Conservation (phyloP, 1,139 yeast species). For the Saccharomyces hybrid region DNA sequence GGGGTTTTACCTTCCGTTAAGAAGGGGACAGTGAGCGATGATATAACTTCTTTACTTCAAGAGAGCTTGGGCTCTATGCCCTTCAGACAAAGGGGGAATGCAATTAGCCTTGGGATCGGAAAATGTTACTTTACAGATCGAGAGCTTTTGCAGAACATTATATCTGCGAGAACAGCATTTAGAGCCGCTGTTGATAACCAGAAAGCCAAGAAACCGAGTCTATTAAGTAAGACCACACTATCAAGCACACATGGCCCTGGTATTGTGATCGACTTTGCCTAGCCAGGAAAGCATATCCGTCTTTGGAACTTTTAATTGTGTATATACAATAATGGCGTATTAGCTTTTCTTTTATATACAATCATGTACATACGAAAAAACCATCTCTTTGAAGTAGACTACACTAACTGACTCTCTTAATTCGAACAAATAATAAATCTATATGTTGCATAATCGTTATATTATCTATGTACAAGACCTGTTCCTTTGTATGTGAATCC, state of each 20-base stretch:
- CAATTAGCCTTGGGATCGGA: constrained; percentile 64
- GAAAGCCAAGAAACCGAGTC: constrained; percentile 59
- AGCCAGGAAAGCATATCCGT: not conserved
- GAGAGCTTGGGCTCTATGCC: constrained; percentile 57
- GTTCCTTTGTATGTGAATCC: not conserved
- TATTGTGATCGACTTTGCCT: constrained; percentile 54
- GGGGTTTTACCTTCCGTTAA: constrained; percentile 85
- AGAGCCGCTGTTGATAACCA: constrained; percentile 47
- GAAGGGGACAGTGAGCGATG: constrained; percentile 78
- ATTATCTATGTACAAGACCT: constrained; percentile 6
- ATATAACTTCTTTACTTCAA: constrained; percentile 47
- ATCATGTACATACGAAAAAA: not conserved
- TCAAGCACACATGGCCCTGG: constrained; percentile 79
- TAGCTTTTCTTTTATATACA: constrained; percentile 1
- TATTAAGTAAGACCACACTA: constrained; percentile 62
- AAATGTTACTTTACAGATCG: constrained; percentile 71
- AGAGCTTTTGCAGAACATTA: constrained; percentile 65
- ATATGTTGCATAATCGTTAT: not conserved
- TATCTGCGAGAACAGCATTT: constrained; percentile 61
- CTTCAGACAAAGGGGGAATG: constrained; percentile 59
- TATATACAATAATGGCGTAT: not conserved
- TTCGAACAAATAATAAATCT: not conserved
- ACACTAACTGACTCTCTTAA: not conserved
- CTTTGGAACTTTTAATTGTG: not conserved
- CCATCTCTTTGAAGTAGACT: not conserved